phyloP scores from a whole-genome alignment of 1,284 basidiomycete species.

The Rhodotorula sp. region DNA sequence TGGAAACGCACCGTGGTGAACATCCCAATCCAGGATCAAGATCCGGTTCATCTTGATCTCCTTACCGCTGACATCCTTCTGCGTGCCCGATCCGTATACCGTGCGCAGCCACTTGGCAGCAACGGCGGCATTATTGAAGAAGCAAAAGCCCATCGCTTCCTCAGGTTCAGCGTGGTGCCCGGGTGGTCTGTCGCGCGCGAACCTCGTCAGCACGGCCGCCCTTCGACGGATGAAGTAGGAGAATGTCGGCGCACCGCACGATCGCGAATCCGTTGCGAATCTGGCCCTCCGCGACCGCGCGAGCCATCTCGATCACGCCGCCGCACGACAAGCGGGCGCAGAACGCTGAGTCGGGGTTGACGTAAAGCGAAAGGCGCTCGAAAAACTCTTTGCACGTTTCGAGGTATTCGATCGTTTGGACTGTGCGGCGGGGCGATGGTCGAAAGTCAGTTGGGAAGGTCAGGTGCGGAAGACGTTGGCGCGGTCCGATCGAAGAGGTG shows the following conservation, averaged over 20 bases:
- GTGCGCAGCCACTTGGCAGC: conserved; percentile 58
- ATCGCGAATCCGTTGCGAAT: conserved; percentile 90
- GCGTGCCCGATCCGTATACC: conserved; percentile 68
- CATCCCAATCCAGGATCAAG: conserved; percentile 96
- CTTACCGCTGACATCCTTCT: conserved; percentile 45
- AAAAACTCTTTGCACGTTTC: conserved; percentile 61
- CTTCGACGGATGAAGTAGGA: too few relatives aligned
- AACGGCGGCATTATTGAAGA: conserved; percentile 98
- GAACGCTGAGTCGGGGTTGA: conserved; percentile 78
- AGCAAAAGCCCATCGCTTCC: conserved; percentile 98
- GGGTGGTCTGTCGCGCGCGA: conserved; percentile 60
- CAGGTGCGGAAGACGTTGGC: not conserved
- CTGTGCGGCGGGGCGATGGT: conserved; percentile 18
- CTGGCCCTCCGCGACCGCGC: conserved; percentile 77
- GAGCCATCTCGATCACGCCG: conserved; percentile 85
- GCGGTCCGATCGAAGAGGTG: not conserved
- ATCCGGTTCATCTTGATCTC: conserved; percentile 64
- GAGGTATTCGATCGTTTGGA: conserved; percentile 37
- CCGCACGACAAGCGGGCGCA: conserved; percentile 88
- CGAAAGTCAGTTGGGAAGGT: not conserved
- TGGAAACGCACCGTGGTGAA: conserved; percentile 78
- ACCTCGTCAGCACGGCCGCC: not conserved
- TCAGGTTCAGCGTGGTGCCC: conserved; percentile 98
- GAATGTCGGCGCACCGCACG: conserved; percentile 58
- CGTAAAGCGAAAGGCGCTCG: conserved; percentile 85